Evolutionary conservation across 176 grass and related monocot species (phyloP).

Genomic region (Bolboschoenus planiculmis): DNA sequence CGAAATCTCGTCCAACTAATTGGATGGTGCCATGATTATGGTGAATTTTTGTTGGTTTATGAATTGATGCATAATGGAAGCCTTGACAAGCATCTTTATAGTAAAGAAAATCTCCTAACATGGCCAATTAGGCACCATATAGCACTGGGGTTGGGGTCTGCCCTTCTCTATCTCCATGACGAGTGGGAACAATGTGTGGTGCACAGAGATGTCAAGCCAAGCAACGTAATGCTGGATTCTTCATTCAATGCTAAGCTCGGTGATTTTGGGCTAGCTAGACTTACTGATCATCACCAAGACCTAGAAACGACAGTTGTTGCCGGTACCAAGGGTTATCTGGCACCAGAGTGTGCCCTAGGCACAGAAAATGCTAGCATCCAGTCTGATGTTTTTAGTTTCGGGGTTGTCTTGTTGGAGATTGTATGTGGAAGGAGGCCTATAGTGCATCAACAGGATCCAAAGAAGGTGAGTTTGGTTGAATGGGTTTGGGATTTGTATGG

Average conservation of each 20-base stretch:
- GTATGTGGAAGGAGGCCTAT: slow-evolving; percentile 26
- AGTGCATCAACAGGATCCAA: slow-evolving; percentile 1
- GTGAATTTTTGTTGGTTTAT: slow-evolving; percentile 25
- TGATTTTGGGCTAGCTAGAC: slow-evolving; percentile 9
- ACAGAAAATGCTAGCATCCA: slow-evolving; percentile 27
- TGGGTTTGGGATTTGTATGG: slow-evolving; percentile 45
- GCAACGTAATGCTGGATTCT: slow-evolving; percentile 43
- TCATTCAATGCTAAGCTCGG: slow-evolving; percentile 35
- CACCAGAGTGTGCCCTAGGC: slow-evolving; percentile 27
- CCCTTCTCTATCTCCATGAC: neutral
- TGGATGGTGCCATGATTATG: slow-evolving; percentile 22
- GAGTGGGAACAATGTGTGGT: neutral
- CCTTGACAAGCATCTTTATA: slow-evolving; percentile 25
- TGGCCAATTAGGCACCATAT: slow-evolving; percentile 29
- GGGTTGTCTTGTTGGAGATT: slow-evolving; percentile 44
- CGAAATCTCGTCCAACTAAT: slow-evolving; percentile 48
- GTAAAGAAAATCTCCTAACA: neutral
- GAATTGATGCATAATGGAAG: slow-evolving; percentile 38
- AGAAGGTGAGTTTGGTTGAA: slow-evolving; percentile 28
- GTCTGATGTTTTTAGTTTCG: slow-evolving; percentile 43
- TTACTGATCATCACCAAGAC: slow-evolving; percentile 26
- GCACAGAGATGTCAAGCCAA: slow-evolving; percentile 19
- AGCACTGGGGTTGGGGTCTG: slow-evolving; percentile 10
- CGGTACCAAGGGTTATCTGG: slow-evolving; percentile 41
- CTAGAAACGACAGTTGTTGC: slow-evolving; percentile 21